Conservation (phyloP, 1,284 basidiomycete species). For the Rhizoctonia solani region DNA sequence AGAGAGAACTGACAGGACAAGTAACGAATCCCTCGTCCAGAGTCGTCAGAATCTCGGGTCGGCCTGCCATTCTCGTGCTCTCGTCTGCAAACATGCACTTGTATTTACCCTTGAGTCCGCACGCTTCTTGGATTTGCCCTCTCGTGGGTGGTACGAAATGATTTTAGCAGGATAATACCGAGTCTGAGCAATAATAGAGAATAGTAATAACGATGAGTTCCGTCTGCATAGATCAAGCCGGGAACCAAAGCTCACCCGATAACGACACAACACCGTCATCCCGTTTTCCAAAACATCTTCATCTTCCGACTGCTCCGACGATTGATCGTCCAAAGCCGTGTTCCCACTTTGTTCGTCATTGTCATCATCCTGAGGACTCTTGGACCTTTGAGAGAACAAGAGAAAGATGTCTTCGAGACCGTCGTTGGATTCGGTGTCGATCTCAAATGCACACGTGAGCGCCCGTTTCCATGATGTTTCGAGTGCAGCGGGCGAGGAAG, state of each 20-base stretch:
- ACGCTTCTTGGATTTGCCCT: no score
- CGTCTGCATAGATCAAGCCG: neutral
- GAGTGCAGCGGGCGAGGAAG: neutral
- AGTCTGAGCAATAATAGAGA: neutral
- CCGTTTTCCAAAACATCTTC: conserved; percentile 20
- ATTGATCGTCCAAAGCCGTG: neutral
- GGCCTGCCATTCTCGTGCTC: conserved; percentile 3
- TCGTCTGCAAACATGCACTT: conserved; percentile 32
- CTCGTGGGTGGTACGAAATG: conserved; percentile 1
- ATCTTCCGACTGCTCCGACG: no score
- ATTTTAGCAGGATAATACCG: conserved; percentile 37
- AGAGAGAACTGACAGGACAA: conserved; percentile 20
- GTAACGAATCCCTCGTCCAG: conserved; percentile 31
- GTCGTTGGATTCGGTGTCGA: conserved; percentile 35
- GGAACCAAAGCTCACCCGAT: neutral
- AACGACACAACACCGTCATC: conserved; percentile 14
- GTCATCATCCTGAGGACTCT: conserved; percentile 2
- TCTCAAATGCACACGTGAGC: conserved; percentile 26
- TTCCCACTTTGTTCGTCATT: neutral
- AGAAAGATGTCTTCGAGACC: conserved; percentile 33
- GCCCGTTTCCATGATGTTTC: conserved; percentile 32
- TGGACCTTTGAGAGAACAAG: conserved; percentile 23
- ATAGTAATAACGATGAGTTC: neutral
- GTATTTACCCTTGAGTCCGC: conserved; percentile 29
- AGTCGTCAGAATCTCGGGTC: conserved; percentile 11